Percentiles rank a stretch among this genome's conserved stretches.
phyloP scores from a whole-genome alignment of 192 early-diverging fungal genomes.

The Linnemannia exigua region DNA sequence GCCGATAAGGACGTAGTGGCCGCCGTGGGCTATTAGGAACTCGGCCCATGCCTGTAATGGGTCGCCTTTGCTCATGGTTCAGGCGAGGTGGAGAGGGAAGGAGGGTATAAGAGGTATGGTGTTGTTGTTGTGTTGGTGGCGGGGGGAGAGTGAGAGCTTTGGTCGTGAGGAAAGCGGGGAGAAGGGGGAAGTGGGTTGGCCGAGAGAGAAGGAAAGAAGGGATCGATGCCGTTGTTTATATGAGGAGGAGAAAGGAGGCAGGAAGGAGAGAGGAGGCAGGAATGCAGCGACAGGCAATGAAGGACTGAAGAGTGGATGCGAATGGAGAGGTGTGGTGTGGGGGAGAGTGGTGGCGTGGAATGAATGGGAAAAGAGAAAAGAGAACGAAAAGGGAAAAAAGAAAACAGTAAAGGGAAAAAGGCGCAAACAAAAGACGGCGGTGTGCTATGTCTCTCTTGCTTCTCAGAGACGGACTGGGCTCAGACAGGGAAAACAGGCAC shows the following conservation, averaged over 20 bases:
- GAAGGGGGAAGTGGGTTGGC: background rate
- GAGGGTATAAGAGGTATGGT: background rate
- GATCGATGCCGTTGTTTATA: background rate
- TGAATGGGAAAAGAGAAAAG: background rate
- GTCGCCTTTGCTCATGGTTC: conserved; percentile 12
- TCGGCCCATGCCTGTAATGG: conserved; percentile 17
- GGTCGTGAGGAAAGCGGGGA: background rate
- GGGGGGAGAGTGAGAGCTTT: background rate
- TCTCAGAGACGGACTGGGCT: background rate
- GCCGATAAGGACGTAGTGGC: conserved; percentile 20
- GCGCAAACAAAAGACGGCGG: too few species aligned
- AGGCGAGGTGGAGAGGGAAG: too few species aligned
- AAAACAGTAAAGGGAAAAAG: background rate
- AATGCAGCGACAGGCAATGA: background rate
- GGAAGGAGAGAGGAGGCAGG: background rate
- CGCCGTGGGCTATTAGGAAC: conserved; percentile 26
- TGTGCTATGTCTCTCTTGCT: too few species aligned
- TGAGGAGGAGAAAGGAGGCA: background rate
- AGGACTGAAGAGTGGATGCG: background rate
- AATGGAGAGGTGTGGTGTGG: background rate
- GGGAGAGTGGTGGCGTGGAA: too few species aligned
- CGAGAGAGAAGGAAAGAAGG: background rate
- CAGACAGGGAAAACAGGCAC: background rate
- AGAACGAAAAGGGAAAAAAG: background rate
- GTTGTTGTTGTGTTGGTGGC: background rate